These are phyloP conservation scores for Bullera alba DNA, from an alignment of 768 basidiomycete species.

Conservation along the genomic window DNA sequence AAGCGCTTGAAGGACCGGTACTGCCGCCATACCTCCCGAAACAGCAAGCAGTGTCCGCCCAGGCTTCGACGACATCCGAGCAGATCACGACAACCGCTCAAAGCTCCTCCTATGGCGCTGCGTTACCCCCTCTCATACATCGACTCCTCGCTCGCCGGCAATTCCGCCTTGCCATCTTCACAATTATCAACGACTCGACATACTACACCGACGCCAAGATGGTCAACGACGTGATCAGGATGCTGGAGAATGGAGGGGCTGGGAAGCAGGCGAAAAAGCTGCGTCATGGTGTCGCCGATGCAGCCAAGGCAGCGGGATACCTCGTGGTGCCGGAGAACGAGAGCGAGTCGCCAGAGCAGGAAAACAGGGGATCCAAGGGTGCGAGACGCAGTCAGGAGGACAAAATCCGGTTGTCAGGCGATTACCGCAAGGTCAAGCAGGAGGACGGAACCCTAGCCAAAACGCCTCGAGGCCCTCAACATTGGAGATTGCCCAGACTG, in stretches of 20 bases:
- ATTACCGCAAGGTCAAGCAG: background rate
- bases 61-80: no score
- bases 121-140: slow-evolving; percentile 14
- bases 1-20: no score
- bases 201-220: slow-evolving; percentile 14
- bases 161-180: slow-evolving; percentile 23
- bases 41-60: no score
- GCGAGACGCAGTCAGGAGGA: background rate
- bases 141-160: slow-evolving; percentile 20
- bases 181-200: slow-evolving; percentile 20
- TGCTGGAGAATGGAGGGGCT: slow-evolving; percentile 16
- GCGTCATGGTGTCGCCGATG: slow-evolving; percentile 4
- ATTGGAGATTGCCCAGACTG: background rate
- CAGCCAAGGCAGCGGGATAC: background rate
- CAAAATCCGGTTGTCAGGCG: background rate
- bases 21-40: no score
- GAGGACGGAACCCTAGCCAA: background rate
- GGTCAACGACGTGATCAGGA: slow-evolving; percentile 9
- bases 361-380: background rate
- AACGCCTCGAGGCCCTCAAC: no score
- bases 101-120: no score
- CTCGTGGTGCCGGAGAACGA: background rate
- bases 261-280: slow-evolving; percentile 25
- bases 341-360: background rate
- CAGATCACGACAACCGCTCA: no score